A percentile compares a stretch with the other conserved stretches of the same genome.
These are phyloP conservation scores for Jaapia argillacea DNA, from an alignment of 768 basidiomycete species.

Conservation along the genomic window DNA sequence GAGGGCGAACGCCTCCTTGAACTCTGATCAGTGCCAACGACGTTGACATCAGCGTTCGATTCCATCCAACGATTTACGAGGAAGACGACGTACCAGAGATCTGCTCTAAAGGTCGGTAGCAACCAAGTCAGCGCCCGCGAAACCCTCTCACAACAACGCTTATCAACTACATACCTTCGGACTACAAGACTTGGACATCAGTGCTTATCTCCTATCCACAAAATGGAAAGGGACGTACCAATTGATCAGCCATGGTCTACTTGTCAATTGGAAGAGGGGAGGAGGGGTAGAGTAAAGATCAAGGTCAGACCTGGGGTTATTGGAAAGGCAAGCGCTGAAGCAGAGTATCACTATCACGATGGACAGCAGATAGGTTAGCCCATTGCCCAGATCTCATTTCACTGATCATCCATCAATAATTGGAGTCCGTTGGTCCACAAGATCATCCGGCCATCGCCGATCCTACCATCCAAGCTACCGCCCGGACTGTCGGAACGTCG, in stretches of 20 bases:
- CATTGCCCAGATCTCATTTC: too few relatives aligned
- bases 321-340: too few relatives aligned
- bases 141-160: constrained; percentile 8
- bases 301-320: too few relatives aligned
- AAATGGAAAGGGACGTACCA: constrained; percentile 25
- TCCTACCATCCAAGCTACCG: too few relatives aligned
- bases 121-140: constrained; percentile 8
- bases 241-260: constrained; percentile 39
- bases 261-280: too few relatives aligned
- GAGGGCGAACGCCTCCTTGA: constrained; percentile 98
- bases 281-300: too few relatives aligned
- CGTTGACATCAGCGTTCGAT: not conserved
- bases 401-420: too few relatives aligned
- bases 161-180: constrained; percentile 14
- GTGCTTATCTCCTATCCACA: not conserved
- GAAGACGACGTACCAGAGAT: constrained; percentile 59
- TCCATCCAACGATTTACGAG: not conserved
- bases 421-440: too few relatives aligned
- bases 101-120: constrained; percentile 51
- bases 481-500: too few relatives aligned
- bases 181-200: constrained; percentile 7
- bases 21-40: constrained; percentile 54
- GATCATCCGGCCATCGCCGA: too few relatives aligned
- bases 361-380: too few relatives aligned
- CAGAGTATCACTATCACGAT: too few relatives aligned